These are phyloP conservation scores for Pulveroboletus sp. DNA, from an alignment of 768 basidiomycete species.

Conservation along the genomic window DNA sequence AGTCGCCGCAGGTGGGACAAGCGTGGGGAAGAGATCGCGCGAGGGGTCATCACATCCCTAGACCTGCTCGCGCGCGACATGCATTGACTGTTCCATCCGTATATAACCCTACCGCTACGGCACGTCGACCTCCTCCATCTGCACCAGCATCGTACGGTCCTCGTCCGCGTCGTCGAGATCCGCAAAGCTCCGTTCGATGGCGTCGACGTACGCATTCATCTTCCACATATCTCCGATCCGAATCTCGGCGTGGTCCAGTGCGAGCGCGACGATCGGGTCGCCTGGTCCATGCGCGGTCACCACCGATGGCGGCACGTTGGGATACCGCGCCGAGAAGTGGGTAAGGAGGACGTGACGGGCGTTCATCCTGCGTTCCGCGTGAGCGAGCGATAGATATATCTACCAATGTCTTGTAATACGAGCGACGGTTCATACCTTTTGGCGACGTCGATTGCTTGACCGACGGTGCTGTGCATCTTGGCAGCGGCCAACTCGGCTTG, in stretches of 20 bases:
- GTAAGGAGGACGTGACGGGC: conserved; percentile 86
- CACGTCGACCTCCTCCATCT: conserved; percentile 17
- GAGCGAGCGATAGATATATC: too few relatives aligned
- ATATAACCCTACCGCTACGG: conserved; percentile 5
- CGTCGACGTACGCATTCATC: conserved; percentile 68
- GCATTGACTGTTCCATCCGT: not conserved
- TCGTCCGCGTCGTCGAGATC: conserved; percentile 48
- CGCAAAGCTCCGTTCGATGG: conserved; percentile 60
- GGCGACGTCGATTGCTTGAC: conserved; percentile 81
- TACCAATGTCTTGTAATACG: too few relatives aligned
- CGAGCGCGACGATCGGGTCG: conserved; percentile 60
- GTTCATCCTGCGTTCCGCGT: conserved; percentile 83
- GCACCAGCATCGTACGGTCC: not conserved
- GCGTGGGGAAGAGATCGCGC: conserved; percentile 42
- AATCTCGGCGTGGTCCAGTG: conserved; percentile 76
- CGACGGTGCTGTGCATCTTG: conserved; percentile 88
- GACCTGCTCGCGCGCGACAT: conserved; percentile 25
- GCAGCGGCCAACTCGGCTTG: conserved; percentile 63
- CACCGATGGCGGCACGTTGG: conserved; percentile 65
- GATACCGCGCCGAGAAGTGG: conserved; percentile 93
- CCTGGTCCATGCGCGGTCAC: conserved; percentile 15
- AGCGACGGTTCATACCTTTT: conserved; percentile 61
- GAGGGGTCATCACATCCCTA: conserved; percentile 52
- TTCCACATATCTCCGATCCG: conserved; percentile 83
- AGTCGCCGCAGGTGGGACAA: conserved; percentile 20